A percentile compares a stretch with the other conserved stretches of the same genome.
These are phyloP conservation scores for Eutrema yunnanense DNA, from an alignment of 345 rosid genomes.

Conservation along the genomic window DNA sequence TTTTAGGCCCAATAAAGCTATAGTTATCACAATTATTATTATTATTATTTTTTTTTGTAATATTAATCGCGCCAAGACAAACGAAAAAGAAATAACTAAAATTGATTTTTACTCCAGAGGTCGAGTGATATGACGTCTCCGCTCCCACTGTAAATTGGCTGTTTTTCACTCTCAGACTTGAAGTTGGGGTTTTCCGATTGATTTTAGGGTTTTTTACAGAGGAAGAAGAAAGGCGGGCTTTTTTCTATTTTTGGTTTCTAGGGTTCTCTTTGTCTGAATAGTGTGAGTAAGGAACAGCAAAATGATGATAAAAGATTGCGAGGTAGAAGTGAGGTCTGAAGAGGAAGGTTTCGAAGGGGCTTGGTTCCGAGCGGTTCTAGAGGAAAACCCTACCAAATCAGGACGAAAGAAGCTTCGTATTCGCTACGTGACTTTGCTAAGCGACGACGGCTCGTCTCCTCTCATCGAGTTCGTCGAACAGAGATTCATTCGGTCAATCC, in stretches of 20 bases:
- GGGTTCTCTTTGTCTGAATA: not conserved
- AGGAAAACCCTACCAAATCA: constrained; percentile 31
- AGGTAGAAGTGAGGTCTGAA: constrained; percentile 49
- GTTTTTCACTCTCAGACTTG: not conserved
- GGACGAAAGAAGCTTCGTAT: constrained; percentile 30
- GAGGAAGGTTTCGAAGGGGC: constrained; percentile 55
- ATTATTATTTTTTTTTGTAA: not conserved
- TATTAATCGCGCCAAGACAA: not conserved
- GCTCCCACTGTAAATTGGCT: not conserved
- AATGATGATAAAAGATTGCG: constrained; percentile 12
- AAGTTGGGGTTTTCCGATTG: not conserved
- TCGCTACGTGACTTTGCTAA: constrained; percentile 36
- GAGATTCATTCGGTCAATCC: constrained; percentile 38
- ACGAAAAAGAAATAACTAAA: not conserved
- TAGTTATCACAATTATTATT: not conserved
- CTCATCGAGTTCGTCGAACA: constrained; percentile 33
- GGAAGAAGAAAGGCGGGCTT: not conserved
- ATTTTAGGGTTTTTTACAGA: not conserved
- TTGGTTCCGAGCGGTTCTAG: constrained; percentile 46
- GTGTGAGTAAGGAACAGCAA: not conserved
- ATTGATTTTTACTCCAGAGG: not conserved
- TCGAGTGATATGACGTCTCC: not conserved
- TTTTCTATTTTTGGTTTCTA: not conserved
- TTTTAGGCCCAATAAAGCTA: not conserved
- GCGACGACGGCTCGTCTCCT: constrained; percentile 33